Evolutionary conservation across 1,284 basidiomycete genomes (phyloP).

Genomic region (Termitomyces sp.): DNA sequence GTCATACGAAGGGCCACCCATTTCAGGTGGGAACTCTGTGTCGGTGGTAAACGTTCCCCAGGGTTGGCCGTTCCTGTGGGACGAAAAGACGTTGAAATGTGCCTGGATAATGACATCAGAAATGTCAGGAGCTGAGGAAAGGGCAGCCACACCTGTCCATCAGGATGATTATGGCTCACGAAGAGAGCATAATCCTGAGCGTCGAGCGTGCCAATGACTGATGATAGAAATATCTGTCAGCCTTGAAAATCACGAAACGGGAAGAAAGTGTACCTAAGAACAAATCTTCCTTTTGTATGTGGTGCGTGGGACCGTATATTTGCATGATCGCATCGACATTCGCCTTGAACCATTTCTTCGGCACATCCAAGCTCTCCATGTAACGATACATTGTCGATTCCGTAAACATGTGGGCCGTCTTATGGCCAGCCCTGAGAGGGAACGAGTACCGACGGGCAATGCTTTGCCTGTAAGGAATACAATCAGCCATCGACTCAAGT

Average conservation of each 20-base stretch:
- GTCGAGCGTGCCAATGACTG: conserved; percentile 68
- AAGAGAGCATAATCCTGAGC: conserved; percentile 65
- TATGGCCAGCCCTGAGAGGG: conserved; percentile 58
- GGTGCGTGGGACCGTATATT: conserved; percentile 48
- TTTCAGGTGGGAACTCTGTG: conserved; percentile 34
- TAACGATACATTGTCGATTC: conserved; percentile 68
- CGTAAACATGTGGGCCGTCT: conserved; percentile 58
- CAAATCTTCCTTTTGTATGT: conserved; percentile 64
- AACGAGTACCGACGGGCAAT: conserved; percentile 54
- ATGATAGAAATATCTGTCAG: conserved; percentile 3
- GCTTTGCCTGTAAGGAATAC: conserved; percentile 31
- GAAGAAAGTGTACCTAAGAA: conserved; percentile 50
- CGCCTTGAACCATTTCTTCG: conserved; percentile 67
- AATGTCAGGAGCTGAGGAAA: not conserved
- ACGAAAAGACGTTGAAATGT: conserved; percentile 63
- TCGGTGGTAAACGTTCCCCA: conserved; percentile 69
- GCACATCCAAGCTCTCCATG: conserved; percentile 52
- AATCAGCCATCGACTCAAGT: not conserved
- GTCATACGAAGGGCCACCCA: conserved; percentile 36
- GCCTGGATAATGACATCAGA: conserved; percentile 26
- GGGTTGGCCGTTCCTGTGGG: conserved; percentile 42
- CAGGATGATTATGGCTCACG: conserved; percentile 63
- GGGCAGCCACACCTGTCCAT: conserved; percentile 45
- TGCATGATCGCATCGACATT: conserved; percentile 62
- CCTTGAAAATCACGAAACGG: not conserved